Evolutionary conservation across 805 yeast genomes (phyloP).

Genomic region (Blastobotrys americana): DNA sequence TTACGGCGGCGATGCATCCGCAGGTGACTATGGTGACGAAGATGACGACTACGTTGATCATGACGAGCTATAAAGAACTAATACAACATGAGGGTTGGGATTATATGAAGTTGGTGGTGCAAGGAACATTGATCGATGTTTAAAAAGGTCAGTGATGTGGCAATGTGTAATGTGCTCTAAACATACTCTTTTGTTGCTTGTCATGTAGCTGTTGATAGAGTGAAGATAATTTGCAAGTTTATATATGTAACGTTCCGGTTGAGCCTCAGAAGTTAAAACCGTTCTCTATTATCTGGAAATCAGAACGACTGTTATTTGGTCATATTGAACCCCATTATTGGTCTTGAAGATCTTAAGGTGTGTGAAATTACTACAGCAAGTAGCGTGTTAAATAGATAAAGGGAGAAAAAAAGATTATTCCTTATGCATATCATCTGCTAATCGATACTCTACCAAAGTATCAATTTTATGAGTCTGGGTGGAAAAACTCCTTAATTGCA

Average conservation of each 20-base stretch:
- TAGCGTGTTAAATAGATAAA: too few species aligned
- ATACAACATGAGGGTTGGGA: neutral
- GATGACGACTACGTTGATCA: slow-evolving; percentile 57
- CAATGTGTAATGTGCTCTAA: neutral
- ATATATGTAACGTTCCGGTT: too few species aligned
- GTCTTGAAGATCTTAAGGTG: too few species aligned
- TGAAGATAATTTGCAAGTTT: too few species aligned
- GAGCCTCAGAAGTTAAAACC: too few species aligned
- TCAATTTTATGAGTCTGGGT: slow-evolving; percentile 67
- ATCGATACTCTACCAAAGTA: slow-evolving; percentile 57
- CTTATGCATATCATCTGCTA: slow-evolving; percentile 25
- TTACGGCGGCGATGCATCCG: slow-evolving; percentile 50
- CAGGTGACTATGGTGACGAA: slow-evolving; percentile 37
- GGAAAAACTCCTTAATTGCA: slow-evolving; percentile 58
- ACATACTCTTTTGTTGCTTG: neutral
- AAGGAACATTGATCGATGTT: neutral
- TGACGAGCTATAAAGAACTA: slow-evolving; percentile 43
- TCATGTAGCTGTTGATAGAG: neutral
- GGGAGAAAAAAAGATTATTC: too few species aligned
- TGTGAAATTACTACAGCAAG: too few species aligned
- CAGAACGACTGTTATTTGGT: too few species aligned
- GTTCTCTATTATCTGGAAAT: too few species aligned
- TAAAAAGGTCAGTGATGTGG: neutral
- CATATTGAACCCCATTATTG: too few species aligned
- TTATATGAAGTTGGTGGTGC: neutral